phyloP scores from a whole-genome alignment of 441 rosid genomes.

The Syzygium malaccense region DNA sequence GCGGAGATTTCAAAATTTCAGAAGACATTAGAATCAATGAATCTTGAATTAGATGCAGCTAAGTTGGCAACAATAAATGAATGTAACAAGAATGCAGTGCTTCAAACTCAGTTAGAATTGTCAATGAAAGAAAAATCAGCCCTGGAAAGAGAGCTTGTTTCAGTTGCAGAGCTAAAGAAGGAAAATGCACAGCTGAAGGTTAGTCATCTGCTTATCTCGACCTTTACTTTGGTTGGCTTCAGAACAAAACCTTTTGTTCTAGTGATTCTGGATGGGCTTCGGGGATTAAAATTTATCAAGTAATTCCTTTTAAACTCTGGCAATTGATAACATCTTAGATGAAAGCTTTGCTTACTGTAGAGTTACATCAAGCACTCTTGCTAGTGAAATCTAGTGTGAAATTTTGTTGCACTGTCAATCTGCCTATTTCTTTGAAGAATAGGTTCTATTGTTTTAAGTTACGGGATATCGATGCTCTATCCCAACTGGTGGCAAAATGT shows the following conservation, averaged over 20 bases:
- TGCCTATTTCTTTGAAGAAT: background rate
- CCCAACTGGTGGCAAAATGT: background rate
- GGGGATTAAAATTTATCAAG: background rate
- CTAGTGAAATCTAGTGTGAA: background rate
- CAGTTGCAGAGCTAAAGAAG: constrained; percentile 60
- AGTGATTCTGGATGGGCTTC: background rate
- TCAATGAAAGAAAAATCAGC: constrained; percentile 71
- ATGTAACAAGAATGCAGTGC: constrained; percentile 81
- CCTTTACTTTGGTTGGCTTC: background rate
- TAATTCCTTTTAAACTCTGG: background rate
- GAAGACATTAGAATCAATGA: constrained; percentile 61
- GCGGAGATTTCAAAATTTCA: constrained; percentile 74
- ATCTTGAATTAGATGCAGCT: constrained; percentile 89
- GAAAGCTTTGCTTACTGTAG: background rate
- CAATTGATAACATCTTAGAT: background rate
- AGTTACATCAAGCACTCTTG: background rate
- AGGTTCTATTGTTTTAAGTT: background rate
- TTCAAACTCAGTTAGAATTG: constrained; percentile 75
- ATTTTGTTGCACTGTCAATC: background rate
- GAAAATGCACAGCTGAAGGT: constrained; percentile 77
- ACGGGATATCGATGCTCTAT: background rate
- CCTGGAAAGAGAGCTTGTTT: constrained; percentile 60
- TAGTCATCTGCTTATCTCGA: constrained; percentile 3
- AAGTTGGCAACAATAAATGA: constrained; percentile 83
- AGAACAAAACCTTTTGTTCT: background rate